Evolutionary conservation across 2,329 filamentous ascomycete species (phyloP).

Genomic region (Aureobasidium mangrovei): DNA sequence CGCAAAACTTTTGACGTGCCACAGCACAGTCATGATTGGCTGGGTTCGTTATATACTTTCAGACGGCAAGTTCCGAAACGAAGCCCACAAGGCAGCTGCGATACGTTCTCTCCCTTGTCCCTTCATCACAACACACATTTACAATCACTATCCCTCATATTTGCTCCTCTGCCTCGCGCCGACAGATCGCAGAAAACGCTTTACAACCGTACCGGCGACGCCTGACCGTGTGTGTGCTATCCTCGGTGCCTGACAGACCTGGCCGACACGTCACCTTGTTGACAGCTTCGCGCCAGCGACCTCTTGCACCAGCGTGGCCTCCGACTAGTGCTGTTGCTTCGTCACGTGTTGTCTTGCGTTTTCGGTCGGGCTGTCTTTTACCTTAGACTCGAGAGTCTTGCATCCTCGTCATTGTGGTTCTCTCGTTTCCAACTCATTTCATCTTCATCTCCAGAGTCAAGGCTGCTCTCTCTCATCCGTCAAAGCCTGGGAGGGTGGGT

Average conservation of each 20-base stretch:
- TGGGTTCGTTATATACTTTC: too few relatives aligned
- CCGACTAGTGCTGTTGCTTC: constrained; percentile 5
- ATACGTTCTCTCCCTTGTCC: background rate
- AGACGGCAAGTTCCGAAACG: background rate
- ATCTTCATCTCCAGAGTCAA: background rate
- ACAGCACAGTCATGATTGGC: too few relatives aligned
- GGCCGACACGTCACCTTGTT: background rate
- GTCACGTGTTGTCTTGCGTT: constrained; percentile 2
- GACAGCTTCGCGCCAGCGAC: background rate
- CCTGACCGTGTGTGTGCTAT: constrained; percentile 8
- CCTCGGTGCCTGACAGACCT: constrained; percentile 1
- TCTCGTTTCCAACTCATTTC: background rate
- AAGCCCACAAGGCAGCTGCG: background rate
- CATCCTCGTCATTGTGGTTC: background rate
- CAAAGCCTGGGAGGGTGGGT: constrained; percentile 11
- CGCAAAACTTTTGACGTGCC: too few relatives aligned
- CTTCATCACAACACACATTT: background rate
- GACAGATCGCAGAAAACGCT: background rate
- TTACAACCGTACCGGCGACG: constrained; percentile 3
- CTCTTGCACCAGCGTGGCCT: constrained; percentile 1
- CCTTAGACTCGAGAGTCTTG: constrained; percentile 1
- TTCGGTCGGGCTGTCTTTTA: background rate
- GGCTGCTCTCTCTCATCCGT: background rate
- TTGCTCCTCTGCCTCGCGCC: background rate
- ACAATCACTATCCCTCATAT: background rate